Base-by-base conservation (phyloP, 2,329 filamentous ascomycete genomes). In the Fusarium citri region DNA sequence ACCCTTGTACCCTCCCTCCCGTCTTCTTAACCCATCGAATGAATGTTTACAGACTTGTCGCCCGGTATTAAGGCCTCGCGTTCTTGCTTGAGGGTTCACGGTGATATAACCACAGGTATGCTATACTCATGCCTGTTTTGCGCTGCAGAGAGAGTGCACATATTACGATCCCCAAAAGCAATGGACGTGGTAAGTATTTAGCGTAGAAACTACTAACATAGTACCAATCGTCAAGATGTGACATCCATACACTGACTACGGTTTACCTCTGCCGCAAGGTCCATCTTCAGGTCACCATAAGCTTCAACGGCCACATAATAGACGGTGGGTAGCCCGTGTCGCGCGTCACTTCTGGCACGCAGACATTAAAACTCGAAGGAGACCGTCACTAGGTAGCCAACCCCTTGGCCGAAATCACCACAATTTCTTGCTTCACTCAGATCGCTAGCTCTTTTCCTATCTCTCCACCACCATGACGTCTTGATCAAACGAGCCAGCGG, bases 1-100 rank as follows among this genome's bases (percentile, higher is more conserved):
- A 74, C 71, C 68, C 64, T 69, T 71, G 56, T 59, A 71, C 68
- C 49, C 49, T 56, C 74, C 71, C 65, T 60, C 72, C 73, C 65
- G 49, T 76, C 65, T 59, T 73, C 62, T 72, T 50, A 57, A 68
- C 34, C 34, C 34, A 37, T 69, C 34, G 43, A 64, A 58, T 23
- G 25, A 46, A 57, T 60, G 37, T 59, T 51, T 55, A 61, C 51
- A 51, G 49, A 55, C 58, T 71, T 40, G 59, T 71, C 53, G 49
- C 56, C 48, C 15, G 18, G 37, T 55, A 40, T 63, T 55, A 58
- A 58, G 37, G 48, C 58, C 57, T 57, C 48, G 30, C 60, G 49
- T 50, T 47, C 59, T 48, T 56, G 63, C 59, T 70, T 58, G 57
- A 47, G 41, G 34, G 23, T 45, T 37, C 50, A 37, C 25, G 26